Evolutionary conservation across 495 filamentous ascomycete genomes (phyloP).

Genomic region (Penicillium macrosclerotiorum): DNA sequence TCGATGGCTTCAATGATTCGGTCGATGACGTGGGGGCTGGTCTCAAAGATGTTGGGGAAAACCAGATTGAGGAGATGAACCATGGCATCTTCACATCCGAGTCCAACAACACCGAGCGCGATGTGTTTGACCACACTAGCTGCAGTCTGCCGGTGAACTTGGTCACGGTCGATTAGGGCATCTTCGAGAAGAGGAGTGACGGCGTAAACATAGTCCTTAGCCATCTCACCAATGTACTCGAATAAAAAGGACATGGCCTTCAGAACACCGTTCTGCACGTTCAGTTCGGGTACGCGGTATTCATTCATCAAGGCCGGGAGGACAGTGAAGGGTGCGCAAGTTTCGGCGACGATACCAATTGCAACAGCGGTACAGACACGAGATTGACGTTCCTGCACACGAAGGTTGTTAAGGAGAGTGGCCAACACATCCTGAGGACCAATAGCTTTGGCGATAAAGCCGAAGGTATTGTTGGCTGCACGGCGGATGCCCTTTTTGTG

Average conservation of each 20-base stretch:
- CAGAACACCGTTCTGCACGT: conserved; percentile 97
- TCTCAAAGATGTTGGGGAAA: conserved; percentile 98
- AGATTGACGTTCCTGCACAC: conserved; percentile 95
- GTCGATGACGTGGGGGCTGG: conserved; percentile 97
- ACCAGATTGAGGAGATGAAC: conserved; percentile 93
- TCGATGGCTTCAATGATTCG: conserved; percentile 95
- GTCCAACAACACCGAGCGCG: conserved; percentile 89
- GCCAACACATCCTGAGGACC: conserved; percentile 97
- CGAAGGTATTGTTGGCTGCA: conserved; percentile 99
- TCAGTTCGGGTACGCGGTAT: conserved; percentile 96
- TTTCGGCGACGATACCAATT: conserved; percentile 99
- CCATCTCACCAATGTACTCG: conserved; percentile 99
- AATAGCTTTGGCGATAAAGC: conserved; percentile 99
- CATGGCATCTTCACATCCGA: conserved; percentile 99
- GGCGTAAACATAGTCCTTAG: conserved; percentile 98
- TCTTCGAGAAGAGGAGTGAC: conserved; percentile 97
- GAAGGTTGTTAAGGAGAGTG: conserved; percentile 92
- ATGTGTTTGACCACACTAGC: conserved; percentile 97
- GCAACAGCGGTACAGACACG: conserved; percentile 98
- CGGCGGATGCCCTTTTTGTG: conserved; percentile 99
- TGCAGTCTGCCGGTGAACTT: conserved; percentile 96
- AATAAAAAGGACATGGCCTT: conserved; percentile 97
- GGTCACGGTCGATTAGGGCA: conserved; percentile 95
- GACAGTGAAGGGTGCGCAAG: conserved; percentile 98
- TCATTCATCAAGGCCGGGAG: conserved; percentile 99